phyloP scores from a whole-genome alignment of 352 stramenopile species.

The Peronospora belbahrii region DNA sequence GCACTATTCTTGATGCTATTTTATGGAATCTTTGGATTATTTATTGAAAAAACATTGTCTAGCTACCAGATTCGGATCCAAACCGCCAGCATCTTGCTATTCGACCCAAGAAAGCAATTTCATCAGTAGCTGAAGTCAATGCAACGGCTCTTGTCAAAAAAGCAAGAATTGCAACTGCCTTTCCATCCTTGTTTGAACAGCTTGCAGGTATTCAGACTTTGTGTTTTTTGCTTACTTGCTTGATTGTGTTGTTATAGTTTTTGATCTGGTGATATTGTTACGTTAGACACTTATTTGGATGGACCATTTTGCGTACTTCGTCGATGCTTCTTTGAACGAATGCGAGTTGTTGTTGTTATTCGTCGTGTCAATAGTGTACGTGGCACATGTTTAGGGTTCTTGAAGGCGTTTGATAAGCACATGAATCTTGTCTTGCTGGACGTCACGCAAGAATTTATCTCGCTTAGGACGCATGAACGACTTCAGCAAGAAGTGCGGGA shows the following conservation, averaged over 20 bases:
- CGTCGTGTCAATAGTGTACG: constrained; percentile 88
- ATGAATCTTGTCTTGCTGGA: constrained; percentile 91
- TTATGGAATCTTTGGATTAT: neutral
- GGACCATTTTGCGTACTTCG: constrained; percentile 83
- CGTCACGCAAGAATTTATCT: constrained; percentile 73
- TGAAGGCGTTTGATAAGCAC: constrained; percentile 94
- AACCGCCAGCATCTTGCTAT: constrained; percentile 40
- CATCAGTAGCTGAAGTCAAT: constrained; percentile 12
- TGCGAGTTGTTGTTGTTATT: constrained; percentile 80
- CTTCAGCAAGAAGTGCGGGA: constrained; percentile 30
- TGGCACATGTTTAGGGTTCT: constrained; percentile 83
- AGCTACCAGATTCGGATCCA: constrained; percentile 59
- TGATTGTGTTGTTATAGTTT: neutral
- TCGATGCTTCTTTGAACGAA: constrained; percentile 69
- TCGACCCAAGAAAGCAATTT: constrained; percentile 23
- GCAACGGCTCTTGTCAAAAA: constrained; percentile 3
- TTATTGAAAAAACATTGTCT: neutral
- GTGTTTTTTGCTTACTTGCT: constrained; percentile 1
- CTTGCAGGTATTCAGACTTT: constrained; percentile 34
- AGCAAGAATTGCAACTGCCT: neutral
- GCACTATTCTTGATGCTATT: neutral
- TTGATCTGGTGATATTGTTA: neutral
- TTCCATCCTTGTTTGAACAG: constrained; percentile 42
- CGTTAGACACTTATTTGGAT: constrained; percentile 68
- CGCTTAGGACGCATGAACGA: constrained; percentile 26